phyloP scores from a whole-genome alignment of 129 eudicot genomes.

The Flaveria sonorensis region DNA sequence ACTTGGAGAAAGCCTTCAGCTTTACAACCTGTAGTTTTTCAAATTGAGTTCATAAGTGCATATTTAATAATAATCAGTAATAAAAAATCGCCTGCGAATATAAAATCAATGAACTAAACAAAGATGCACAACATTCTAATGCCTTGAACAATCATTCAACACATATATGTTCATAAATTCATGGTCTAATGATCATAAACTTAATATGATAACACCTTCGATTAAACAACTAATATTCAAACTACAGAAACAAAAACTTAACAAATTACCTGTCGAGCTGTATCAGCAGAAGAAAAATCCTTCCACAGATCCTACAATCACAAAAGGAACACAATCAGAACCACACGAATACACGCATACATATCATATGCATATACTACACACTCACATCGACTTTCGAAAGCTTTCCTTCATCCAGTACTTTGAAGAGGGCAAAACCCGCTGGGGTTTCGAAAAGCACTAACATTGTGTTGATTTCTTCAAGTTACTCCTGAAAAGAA shows the following conservation, averaged over 20 bases:
- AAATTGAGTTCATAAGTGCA: not conserved
- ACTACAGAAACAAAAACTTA: not conserved
- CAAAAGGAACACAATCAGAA: not conserved
- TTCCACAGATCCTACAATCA: constrained; percentile 70
- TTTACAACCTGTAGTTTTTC: constrained; percentile 53
- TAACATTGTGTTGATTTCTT: constrained; percentile 42
- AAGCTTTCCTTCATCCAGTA: constrained; percentile 83
- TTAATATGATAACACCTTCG: no score
- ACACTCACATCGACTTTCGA: constrained; percentile 68
- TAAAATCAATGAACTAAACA: not conserved
- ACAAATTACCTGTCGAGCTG: constrained; percentile 70
- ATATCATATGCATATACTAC: not conserved
- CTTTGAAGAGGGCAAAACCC: constrained; percentile 93
- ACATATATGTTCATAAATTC: no score
- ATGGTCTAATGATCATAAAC: no score
- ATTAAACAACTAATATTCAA: no score
- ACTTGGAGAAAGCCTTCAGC: constrained; percentile 88
- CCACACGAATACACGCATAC: not conserved
- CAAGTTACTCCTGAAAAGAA: not conserved
- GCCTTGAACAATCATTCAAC: no score
- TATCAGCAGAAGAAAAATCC: constrained; percentile 66
- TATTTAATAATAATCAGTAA: not conserved
- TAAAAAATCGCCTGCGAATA: not conserved
- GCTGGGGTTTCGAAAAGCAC: constrained; percentile 85
- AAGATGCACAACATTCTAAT: no score